Conservation (phyloP, 495 filamentous ascomycete genomes). For the Annulohypoxylon moriforme region DNA sequence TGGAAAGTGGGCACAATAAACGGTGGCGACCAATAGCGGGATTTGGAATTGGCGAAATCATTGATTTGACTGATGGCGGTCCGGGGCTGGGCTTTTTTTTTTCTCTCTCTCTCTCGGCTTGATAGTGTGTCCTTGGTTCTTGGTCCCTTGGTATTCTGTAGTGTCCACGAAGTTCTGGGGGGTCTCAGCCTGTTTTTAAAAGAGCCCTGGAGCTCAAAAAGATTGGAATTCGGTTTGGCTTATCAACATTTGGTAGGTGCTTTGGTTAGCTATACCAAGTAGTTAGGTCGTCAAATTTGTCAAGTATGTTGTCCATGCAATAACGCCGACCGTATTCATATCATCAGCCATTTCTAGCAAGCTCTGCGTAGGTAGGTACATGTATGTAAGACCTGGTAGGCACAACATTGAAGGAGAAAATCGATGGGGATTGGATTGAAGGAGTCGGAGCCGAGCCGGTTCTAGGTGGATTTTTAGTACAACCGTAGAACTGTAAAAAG, state of each 20-base stretch:
- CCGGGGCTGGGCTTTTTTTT: neutral
- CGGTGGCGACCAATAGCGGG: constrained; percentile 32
- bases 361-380: constrained; percentile 1
- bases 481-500: neutral
- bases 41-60: constrained; percentile 38
- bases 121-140: neutral
- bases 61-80: constrained; percentile 33
- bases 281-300: neutral
- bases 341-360: neutral
- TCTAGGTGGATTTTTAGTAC: constrained; percentile 1
- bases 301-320: neutral
- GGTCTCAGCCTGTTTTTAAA: neutral
- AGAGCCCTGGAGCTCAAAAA: neutral
- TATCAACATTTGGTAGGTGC: constrained; percentile 17
- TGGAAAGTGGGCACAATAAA: constrained; percentile 27
- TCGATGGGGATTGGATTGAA: constrained; percentile 9
- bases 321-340: neutral
- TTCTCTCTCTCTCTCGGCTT: neutral
- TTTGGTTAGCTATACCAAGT: neutral
- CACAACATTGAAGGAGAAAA: too few relatives aligned
- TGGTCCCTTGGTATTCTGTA: neutral
- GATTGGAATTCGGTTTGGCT: constrained; percentile 15
- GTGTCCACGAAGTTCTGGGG: neutral
- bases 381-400: too few relatives aligned
- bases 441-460: constrained; percentile 18